A percentile compares a stretch with the other conserved stretches of the same genome.
These are phyloP conservation scores for Achaetomiella virescens DNA, from an alignment of 495 filamentous ascomycete species.

Conservation along the genomic window DNA sequence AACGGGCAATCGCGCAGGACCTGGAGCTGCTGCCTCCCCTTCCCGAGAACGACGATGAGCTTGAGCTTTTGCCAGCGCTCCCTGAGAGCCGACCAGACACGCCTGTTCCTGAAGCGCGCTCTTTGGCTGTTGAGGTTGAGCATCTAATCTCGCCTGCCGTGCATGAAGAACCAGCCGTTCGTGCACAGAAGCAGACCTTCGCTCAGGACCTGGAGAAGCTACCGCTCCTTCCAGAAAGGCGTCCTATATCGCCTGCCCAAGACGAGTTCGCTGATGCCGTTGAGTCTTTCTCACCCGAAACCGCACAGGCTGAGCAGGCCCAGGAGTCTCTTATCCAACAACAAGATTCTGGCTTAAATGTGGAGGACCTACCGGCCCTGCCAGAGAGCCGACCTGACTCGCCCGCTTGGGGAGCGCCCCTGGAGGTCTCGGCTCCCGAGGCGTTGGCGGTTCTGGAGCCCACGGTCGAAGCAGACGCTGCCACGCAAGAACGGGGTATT, in stretches of 20 bases:
- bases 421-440: background rate
- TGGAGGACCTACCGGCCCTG: background rate
- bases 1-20: background rate
- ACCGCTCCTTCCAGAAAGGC: slow-evolving; percentile 14
- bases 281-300: too few relatives aligned
- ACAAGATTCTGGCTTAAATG: background rate
- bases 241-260: background rate
- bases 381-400: slow-evolving; percentile 2
- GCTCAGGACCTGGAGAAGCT: background rate
- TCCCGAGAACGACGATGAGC: slow-evolving; percentile 8
- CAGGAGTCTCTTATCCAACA: too few relatives aligned
- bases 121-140: too few relatives aligned
- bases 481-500: too few relatives aligned
- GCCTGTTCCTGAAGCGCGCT: too few relatives aligned
- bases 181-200: background rate
- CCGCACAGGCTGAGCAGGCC: too few relatives aligned
- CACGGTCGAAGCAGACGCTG: too few relatives aligned
- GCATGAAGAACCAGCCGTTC: background rate
- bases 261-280: background rate
- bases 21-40: slow-evolving; percentile 3
- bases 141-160: background rate
- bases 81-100: slow-evolving; percentile 7
- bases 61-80: background rate
- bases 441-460: too few relatives aligned
- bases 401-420: background rate